Base-by-base conservation (phyloP, 768 basidiomycete species). In the Clavulina sp. region DNA sequence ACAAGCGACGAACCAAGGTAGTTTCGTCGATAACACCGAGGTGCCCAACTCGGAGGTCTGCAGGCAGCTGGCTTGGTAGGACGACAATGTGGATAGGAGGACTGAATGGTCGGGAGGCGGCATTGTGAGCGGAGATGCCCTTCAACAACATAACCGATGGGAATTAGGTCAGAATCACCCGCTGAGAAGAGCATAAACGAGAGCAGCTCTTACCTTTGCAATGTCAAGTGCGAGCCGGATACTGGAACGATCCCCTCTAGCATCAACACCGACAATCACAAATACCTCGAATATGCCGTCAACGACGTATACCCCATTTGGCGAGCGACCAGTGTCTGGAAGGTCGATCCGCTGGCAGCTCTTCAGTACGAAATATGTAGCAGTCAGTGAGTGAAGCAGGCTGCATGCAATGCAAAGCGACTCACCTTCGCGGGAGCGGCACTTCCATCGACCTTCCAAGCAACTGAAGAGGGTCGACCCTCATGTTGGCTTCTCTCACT, bases 211-310 rank as follows among this genome's bases (percentile, higher is more conserved):
- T 46, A 84, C 85, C 64, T 65, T 69, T 2, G 78, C 78, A 32
- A 74, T 60, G 46, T 69, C 61, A 5, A 87, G 60, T 2, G 77
- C 85, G 24, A 83, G 65, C 41, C 67, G 70, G 50, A 88, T 85
- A 46, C 77, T 72, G 46, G 62, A 61, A 50, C 78, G 71, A 31
- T 73, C 67, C 29, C 72, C 72, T 49, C 83, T 72, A n/a, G 81
- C 83, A 21, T 74, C 68, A 46, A 65, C 67, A 9, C 81, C 81
- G 13, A 89, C 77, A 28, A 88, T 52, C 18, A 88, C 73, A 58
- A 84, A 88, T 41, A 81, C 66, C 64, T 89, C 86, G 76, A 84
- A 84, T 19, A 77, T 66, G 59, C 81, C 86, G 60, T 88, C 80
- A 33, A 84, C 61, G 46, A 87, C 65, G 57, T 77, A 79, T 4